Base-by-base conservation (phyloP, 495 filamentous ascomycete genomes). In the Glonium stellatum region DNA sequence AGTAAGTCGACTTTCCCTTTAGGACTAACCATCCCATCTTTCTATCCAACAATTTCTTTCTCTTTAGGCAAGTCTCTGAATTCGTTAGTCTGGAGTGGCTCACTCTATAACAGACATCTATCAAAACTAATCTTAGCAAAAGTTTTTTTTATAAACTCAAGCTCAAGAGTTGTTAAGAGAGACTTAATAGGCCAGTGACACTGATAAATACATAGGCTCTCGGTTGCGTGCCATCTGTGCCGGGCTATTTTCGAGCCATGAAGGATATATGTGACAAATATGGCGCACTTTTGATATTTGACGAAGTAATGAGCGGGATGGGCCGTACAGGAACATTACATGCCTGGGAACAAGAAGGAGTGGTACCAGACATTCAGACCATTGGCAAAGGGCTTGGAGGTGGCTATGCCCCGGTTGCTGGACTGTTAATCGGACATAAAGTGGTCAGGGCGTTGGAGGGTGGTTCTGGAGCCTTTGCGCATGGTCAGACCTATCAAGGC, bases 291-390 rank as follows among this genome's bases (percentile, higher is more conserved):
- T 74, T 89, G 27, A 84, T 90, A 49, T 71, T 88, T 5, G 88
- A 92, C 58, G 88, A 92, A 60, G 80, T 90, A 36, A 91, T 92
- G 87, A 83, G 85, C 65, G 88, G 75, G 5, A 70, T 75, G 67
- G 75, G 73, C 10, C 65, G 69, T 5, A 69, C 68, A 6, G 75
- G 75, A 4, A 73, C 69, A 4, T 61, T 73, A 41, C 70, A 74
- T 51, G 73, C 73, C 18, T 77, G 71, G 67, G 59, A 77, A 54
- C 68, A 73, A n/a, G 73, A 76, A 55, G 69, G 64, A 49, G 64
- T 74, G 5, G 67, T 68, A 1, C 75, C 74, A 5, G 73, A 77
- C 60, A 71, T 77, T n/a, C 66, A 75, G 58, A 73, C 70, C 18
- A 65, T 77, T 41, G 75, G 73, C 15, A 77, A 71, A 58, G 68